Evolutionary conservation across 108 stramenopile species (phyloP).

Genomic region (Chaetoceros tenuissimus): DNA sequence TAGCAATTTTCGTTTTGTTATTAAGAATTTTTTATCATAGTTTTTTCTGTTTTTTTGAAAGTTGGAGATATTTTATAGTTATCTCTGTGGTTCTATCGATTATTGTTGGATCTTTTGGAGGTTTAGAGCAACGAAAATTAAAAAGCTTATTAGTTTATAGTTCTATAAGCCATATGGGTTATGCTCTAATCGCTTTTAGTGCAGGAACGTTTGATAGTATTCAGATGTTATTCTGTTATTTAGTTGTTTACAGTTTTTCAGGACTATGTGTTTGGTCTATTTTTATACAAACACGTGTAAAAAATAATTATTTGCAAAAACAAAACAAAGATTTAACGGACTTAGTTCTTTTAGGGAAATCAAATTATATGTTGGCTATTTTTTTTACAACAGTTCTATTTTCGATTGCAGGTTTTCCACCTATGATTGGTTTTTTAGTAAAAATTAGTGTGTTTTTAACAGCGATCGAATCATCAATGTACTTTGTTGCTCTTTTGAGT

Average conservation of each 20-base stretch:
- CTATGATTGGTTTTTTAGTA: constrained; percentile 1
- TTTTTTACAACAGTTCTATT: neutral
- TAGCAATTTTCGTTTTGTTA: neutral
- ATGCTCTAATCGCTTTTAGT: neutral
- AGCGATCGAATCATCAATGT: neutral
- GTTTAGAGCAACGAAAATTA: constrained; percentile 11
- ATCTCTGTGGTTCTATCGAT: neutral
- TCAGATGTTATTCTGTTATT: constrained; percentile 5
- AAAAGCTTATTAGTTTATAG: constrained; percentile 12
- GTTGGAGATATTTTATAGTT: neutral
- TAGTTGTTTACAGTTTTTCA: constrained; percentile 3
- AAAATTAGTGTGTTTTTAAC: neutral
- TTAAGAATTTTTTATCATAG: neutral
- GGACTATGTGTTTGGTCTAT: neutral
- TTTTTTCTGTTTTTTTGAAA: neutral
- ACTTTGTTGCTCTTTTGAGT: neutral
- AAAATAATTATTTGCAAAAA: neutral
- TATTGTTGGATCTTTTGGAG: constrained; percentile 1
- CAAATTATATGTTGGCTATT: neutral
- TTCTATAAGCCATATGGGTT: constrained; percentile 7
- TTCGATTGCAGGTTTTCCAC: neutral
- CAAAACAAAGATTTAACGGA: neutral
- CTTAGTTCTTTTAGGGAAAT: neutral
- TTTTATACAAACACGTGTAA: neutral
- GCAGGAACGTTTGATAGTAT: constrained; percentile 2